Evolutionary conservation across 1,284 basidiomycete species (phyloP).

Genomic region (Cerioporus squamosus): DNA sequence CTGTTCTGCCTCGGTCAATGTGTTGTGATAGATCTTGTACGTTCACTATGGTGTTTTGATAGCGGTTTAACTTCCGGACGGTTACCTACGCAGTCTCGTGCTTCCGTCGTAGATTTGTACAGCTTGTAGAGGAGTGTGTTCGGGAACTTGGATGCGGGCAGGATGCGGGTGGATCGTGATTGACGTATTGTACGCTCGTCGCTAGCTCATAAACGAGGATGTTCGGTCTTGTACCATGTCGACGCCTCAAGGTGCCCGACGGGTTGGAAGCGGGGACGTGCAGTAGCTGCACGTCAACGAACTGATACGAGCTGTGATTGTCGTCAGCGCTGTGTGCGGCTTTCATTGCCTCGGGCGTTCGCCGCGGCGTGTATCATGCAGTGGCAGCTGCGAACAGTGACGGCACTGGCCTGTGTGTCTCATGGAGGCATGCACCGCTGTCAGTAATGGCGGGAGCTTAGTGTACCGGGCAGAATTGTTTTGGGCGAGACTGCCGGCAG

Average conservation of each 20-base stretch:
- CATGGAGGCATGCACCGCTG: not conserved
- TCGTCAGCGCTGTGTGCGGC: conserved; percentile 17
- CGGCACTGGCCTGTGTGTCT: too few relatives aligned
- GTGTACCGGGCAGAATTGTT: too few relatives aligned
- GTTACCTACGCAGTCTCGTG: too few relatives aligned
- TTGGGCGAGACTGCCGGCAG: too few relatives aligned
- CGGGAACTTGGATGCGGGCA: too few relatives aligned
- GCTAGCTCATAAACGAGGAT: not conserved
- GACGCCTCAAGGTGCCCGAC: conserved; percentile 8
- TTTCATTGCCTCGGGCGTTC: conserved; percentile 4
- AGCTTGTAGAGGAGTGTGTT: too few relatives aligned
- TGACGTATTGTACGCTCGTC: conserved; percentile 12
- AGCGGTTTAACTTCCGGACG: too few relatives aligned
- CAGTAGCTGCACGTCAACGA: conserved; percentile 15
- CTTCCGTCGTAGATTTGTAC: too few relatives aligned
- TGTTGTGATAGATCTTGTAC: conserved; percentile 14
- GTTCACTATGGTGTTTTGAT: not conserved
- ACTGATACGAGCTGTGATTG: conserved; percentile 21
- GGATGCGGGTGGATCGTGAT: too few relatives aligned
- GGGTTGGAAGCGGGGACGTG: conserved; percentile 9
- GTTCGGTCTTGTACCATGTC: not conserved
- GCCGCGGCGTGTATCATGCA: not conserved
- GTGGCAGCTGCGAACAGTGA: too few relatives aligned
- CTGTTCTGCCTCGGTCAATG: conserved; percentile 5
- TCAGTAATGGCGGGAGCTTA: too few relatives aligned